Evolutionary conservation across 2,329 filamentous ascomycete species (phyloP), one percentile per base, ranked within the genome.

Genomic region (Aureobasidium pullulans): DNA sequence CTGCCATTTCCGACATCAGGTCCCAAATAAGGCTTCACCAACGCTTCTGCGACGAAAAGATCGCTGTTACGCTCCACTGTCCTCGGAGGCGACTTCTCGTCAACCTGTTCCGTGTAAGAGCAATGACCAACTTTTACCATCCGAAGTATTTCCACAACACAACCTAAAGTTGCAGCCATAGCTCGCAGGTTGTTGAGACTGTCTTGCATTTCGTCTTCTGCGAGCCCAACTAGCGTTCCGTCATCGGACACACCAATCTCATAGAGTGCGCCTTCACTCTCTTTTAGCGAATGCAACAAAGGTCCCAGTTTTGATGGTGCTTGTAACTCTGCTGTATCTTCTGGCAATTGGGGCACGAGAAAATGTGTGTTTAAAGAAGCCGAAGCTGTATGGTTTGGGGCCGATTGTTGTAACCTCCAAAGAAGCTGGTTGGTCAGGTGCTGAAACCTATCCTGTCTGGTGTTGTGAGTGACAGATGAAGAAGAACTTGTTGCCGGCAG

Each of bases 241-340:
- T 97, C 91, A 71, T 99, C 94, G 31, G 92, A 88, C 9, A 99
- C 91, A 0, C 94, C 94, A 71, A 99, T 96, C 72, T 99, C 93
- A 67, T 99, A 99, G 52, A 97, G 74, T 1, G 94, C 94, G 5
- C 94, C 94, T 65, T 90, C 87, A 15, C 91, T 96, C 70, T 96
- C 92, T 70, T 97, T 93, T 8, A 99, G 77, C 0, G 94, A 91
- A 2, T 92, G 82, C 11, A 85, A 72, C 34, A 86, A 73, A 52
- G 78, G 80, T 43, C 77, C 76, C 7, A 81, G 81, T 64, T 79
- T 78, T 28, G 76, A 75, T 36, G 78, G 78, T 13, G 76, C 73
- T 28, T 77, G 84, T 6, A 91, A 77, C 42, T 87, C 76, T 62
- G 85, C 84, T 7, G 77, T 70, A 8, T 80, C 78, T 57, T 92